A percentile compares a stretch with the other conserved stretches of the same genome.
Evolutionary conservation across 1,284 basidiomycete species (phyloP).

Genomic region (Fistulina hepatica): DNA sequence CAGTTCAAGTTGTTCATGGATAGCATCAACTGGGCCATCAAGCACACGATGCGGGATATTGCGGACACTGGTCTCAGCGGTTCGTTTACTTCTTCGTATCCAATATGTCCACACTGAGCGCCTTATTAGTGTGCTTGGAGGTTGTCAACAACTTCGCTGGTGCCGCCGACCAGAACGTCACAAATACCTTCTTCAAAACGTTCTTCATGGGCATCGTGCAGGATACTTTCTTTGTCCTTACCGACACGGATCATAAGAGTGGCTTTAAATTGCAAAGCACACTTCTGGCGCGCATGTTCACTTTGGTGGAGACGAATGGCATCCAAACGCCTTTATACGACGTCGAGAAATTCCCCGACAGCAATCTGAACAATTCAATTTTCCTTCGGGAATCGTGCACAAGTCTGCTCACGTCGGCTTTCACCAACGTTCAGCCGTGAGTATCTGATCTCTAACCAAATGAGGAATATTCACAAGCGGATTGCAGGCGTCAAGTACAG

Average conservation of each 20-base stretch:
- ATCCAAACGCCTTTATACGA: constrained; percentile 86
- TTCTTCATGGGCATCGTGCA: constrained; percentile 92
- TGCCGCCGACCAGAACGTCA: constrained; percentile 62
- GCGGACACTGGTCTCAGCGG: constrained; percentile 88
- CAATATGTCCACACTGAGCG: constrained; percentile 13
- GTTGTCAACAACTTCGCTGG: constrained; percentile 92
- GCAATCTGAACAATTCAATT: constrained; percentile 69
- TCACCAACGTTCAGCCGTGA: constrained; percentile 82
- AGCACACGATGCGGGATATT: constrained; percentile 99
- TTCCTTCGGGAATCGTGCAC: constrained; percentile 87
- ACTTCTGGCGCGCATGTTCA: constrained; percentile 89
- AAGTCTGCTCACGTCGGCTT: constrained; percentile 78
- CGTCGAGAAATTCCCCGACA: constrained; percentile 61
- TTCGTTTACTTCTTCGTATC: constrained; percentile 30
- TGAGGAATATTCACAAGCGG: constrained; percentile 6
- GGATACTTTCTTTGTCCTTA: constrained; percentile 96
- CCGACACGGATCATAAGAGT: constrained; percentile 97
- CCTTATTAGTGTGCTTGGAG: constrained; percentile 73
- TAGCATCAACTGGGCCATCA: constrained; percentile 98
- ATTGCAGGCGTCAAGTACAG: constrained; percentile 55
- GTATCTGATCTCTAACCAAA: constrained; percentile 20
- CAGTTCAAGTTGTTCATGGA: constrained; percentile 99
- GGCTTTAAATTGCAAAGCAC: constrained; percentile 89
- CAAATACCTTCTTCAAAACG: constrained; percentile 64
- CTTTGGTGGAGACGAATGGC: constrained; percentile 77